Evolutionary conservation across 768 basidiomycete species (phyloP).

Genomic region (Kwoniella sp.): DNA sequence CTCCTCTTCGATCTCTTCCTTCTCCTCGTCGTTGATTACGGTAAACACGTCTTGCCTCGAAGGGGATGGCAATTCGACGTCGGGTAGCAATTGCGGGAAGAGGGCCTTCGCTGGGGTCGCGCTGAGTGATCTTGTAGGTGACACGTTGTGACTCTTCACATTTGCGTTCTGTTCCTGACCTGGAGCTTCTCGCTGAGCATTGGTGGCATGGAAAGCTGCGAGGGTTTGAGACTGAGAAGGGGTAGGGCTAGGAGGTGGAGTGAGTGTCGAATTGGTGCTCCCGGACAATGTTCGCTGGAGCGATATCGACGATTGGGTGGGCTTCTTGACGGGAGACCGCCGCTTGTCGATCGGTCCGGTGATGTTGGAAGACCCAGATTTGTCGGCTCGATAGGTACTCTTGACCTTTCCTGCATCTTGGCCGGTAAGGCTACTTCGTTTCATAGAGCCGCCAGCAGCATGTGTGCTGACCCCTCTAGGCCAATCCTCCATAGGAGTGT

Average conservation of each 20-base stretch:
- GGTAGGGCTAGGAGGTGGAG: conserved; percentile 11
- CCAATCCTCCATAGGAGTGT: conserved; percentile 18
- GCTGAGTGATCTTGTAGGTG: conserved; percentile 16
- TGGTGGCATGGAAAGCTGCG: neutral
- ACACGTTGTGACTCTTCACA: neutral
- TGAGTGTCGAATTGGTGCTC: conserved; percentile 12
- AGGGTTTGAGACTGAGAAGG: neutral
- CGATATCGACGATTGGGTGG: neutral
- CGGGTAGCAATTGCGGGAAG: conserved; percentile 7
- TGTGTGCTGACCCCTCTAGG: conserved; percentile 16
- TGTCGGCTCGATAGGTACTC: neutral
- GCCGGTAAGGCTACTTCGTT: neutral
- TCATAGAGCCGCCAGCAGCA: conserved; percentile 11
- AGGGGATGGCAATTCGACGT: neutral
- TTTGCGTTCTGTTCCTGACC: neutral
- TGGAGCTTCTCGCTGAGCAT: neutral
- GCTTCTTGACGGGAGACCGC: conserved; percentile 2
- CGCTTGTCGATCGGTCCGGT: neutral
- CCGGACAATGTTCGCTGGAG: neutral
- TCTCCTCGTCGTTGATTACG: neutral
- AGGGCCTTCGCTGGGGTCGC: conserved; percentile 13
- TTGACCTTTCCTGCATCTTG: conserved; percentile 1
- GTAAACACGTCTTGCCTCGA: neutral
- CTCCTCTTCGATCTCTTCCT: neutral
- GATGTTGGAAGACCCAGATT: neutral